Base-by-base conservation (phyloP, 805 yeast species). In the Sungouiella blattae region DNA sequence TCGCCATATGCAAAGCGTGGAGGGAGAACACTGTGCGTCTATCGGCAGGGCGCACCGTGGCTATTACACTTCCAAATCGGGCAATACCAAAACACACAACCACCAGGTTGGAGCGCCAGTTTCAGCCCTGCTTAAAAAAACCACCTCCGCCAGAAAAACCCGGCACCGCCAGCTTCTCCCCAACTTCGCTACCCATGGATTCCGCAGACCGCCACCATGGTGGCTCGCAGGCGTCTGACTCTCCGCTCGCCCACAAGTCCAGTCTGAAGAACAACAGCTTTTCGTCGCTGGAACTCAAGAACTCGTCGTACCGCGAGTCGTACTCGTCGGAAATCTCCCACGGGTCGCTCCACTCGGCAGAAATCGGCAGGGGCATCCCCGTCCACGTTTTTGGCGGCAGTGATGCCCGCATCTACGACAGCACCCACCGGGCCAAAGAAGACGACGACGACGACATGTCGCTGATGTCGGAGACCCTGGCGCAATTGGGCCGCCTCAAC, bases 321-420 rank as follows among this genome's bases (percentile, higher is more conserved):
- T 35, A 28, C 30, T 36, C 40, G 21, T 48, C 52, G 23, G 28
- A 34, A 30, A 24, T 18, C 6, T 36, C 48, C 7, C 34, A 33
- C 11, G 34, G 27, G 2, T 43, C 49, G 2, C 48, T 49, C 37
- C 42, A 46, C 31, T 44, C 49, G 6, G 55, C 53, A 2, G 50
- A 49, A 26, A 43, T 55, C 27, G 53, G 53, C 15, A 34, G 47
- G 29, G 59, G 55, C 1, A 56, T 47, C 6, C 30, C 42, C 11
- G 11, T 37, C 33, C 9, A 13, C 34, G 20, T 42, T 35, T 6
- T 36, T 40, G 6, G 43, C 47, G 7, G 22, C 22, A 6, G 22
- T 6, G 22, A 20, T 20, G 22, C 22, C 6, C 22, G 9, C 6
- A 7, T 20, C 22, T 16, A 9, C 25, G 22, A 6, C 6, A 6